Evolutionary conservation across 2,329 filamentous ascomycete genomes (phyloP).

Genomic region (Alternaria rosae): DNA sequence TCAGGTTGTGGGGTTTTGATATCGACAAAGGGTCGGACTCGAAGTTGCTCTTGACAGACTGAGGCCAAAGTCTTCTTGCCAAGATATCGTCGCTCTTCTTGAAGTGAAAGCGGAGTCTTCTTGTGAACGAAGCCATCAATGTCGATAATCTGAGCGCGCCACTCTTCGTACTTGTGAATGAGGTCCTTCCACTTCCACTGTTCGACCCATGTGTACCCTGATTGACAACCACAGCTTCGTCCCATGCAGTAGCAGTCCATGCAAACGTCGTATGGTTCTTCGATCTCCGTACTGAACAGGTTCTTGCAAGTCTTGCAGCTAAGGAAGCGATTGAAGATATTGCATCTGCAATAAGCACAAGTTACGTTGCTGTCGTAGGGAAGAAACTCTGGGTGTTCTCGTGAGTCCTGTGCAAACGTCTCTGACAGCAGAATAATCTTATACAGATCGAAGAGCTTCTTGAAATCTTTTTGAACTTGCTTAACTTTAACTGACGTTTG

Average conservation of each 20-base stretch:
- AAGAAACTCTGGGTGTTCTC: slow-evolving; percentile 77
- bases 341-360: slow-evolving; percentile 93
- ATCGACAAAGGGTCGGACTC: slow-evolving; percentile 80
- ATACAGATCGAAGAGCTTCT: slow-evolving; percentile 78
- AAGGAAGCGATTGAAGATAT: slow-evolving; percentile 96
- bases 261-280: slow-evolving; percentile 91
- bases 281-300: slow-evolving; percentile 71
- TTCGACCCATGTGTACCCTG: slow-evolving; percentile 86
- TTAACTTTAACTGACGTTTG: slow-evolving; percentile 62
- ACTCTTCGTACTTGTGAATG: slow-evolving; percentile 78
- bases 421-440: slow-evolving; percentile 83
- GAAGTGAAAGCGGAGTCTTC: slow-evolving; percentile 72
- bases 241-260: slow-evolving; percentile 99
- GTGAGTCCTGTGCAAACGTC: slow-evolving; percentile 73
- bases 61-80: slow-evolving; percentile 85
- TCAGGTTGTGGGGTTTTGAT: slow-evolving; percentile 67
- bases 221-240: slow-evolving; percentile 87
- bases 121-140: slow-evolving; percentile 72
- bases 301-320: slow-evolving; percentile 87
- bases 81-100: slow-evolving; percentile 70
- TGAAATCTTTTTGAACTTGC: slow-evolving; percentile 84
- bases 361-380: slow-evolving; percentile 90
- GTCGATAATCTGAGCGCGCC: slow-evolving; percentile 79
- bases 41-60: slow-evolving; percentile 91
- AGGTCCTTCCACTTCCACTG: slow-evolving; percentile 89